Evolutionary conservation across 352 stramenopile species (phyloP).

Genomic region (Phytopythium helicoides): DNA sequence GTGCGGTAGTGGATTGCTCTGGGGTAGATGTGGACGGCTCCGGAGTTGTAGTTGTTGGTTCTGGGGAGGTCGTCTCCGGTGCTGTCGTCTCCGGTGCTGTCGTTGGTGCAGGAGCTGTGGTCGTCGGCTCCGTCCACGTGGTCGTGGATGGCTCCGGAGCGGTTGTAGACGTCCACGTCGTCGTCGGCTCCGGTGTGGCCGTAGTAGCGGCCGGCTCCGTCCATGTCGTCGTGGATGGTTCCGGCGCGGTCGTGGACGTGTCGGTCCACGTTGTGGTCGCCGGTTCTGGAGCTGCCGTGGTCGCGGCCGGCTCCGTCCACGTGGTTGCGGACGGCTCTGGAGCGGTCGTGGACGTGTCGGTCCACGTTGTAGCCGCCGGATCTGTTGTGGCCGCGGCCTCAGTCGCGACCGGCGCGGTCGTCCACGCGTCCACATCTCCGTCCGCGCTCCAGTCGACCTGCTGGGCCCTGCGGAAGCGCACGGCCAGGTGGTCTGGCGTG

Average conservation of each 20-base stretch:
- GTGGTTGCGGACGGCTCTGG: too few relatives aligned
- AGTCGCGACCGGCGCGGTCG: background rate
- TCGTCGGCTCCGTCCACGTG: background rate
- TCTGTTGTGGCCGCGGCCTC: background rate
- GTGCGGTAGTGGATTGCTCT: background rate
- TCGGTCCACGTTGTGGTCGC: too few relatives aligned
- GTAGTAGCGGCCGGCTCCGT: background rate
- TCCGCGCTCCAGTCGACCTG: background rate
- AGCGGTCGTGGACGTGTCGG: too few relatives aligned
- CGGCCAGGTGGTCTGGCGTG: conserved; percentile 12
- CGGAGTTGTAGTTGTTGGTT: background rate
- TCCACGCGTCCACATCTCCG: background rate
- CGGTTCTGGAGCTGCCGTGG: too few relatives aligned
- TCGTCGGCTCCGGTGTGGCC: conserved; percentile 3
- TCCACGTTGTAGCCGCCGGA: background rate
- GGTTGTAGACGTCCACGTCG: background rate
- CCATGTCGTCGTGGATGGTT: background rate
- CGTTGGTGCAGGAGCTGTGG: background rate
- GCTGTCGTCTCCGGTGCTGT: background rate
- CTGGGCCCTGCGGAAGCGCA: conserved; percentile 4
- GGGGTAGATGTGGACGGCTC: background rate
- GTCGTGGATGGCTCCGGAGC: background rate
- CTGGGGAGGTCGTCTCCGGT: conserved; percentile 1
- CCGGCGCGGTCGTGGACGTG: background rate
- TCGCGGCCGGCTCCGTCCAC: too few relatives aligned